A percentile compares a stretch with the other conserved stretches of the same genome.
phyloP scores from a whole-genome alignment of 148 eudicot genomes.

The Nepenthes gracilis region DNA sequence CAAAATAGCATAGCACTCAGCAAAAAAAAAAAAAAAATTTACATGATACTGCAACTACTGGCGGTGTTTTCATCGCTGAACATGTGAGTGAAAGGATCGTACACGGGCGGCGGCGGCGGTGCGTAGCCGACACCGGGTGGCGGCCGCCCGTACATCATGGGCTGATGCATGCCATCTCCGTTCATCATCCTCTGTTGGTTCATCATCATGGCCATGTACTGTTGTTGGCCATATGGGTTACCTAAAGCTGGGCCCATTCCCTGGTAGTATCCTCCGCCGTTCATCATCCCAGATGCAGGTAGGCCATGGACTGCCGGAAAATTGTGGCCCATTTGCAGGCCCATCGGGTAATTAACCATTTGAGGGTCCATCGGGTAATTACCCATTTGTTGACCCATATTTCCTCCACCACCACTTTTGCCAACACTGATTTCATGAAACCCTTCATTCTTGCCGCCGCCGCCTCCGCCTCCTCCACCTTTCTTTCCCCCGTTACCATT shows the following conservation, averaged over 20 bases:
- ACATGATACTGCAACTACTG: conserved; percentile 70
- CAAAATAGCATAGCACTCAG: neutral
- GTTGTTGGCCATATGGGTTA: conserved; percentile 36
- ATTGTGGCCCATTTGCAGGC: conserved; percentile 32
- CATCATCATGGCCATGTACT: conserved; percentile 78
- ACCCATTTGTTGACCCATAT: conserved; percentile 11
- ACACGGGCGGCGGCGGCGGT: conserved; percentile 27
- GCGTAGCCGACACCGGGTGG: conserved; percentile 39
- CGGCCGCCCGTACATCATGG: conserved; percentile 61
- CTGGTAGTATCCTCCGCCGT: conserved; percentile 25
- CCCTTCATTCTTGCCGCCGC: conserved; percentile 13
- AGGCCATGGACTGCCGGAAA: conserved; percentile 38
- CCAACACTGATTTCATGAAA: conserved; percentile 22
- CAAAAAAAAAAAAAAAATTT: conserved; percentile 6
- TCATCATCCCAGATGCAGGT: conserved; percentile 31
- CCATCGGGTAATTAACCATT: conserved; percentile 38
- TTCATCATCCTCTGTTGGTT: conserved; percentile 50
- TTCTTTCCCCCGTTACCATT: conserved; percentile 16
- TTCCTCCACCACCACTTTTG: conserved; percentile 21
- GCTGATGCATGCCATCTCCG: conserved; percentile 36
- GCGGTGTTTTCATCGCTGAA: conserved; percentile 91
- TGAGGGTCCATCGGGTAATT: conserved; percentile 15
- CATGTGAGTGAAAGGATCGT: conserved; percentile 45
- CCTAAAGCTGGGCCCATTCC: conserved; percentile 46
- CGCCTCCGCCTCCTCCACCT: conserved; percentile 26